phyloP scores from a whole-genome alignment of 202 grass and related monocot genomes.

The Panicum virgatum region DNA sequence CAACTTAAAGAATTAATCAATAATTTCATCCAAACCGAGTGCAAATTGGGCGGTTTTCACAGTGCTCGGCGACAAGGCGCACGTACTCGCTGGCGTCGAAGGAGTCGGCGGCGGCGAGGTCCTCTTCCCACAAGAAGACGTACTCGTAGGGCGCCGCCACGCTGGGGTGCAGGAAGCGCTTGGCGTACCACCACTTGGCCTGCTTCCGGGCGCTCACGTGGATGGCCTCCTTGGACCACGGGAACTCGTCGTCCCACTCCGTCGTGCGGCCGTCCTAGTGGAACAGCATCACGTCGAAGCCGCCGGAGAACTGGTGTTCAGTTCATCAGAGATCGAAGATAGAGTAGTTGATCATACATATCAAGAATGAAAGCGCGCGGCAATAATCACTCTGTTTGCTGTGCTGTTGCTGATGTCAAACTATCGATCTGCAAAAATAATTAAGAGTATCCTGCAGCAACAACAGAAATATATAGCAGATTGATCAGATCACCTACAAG shows the following conservation, averaged over 20 bases:
- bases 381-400: no score
- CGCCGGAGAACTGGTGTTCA: slow-evolving; percentile 60
- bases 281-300: slow-evolving; percentile 76
- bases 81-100: slow-evolving; percentile 66
- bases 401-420: no score
- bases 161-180: slow-evolving; percentile 82
- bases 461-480: no score
- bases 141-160: slow-evolving; percentile 72
- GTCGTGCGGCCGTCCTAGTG: slow-evolving; percentile 70
- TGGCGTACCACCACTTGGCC: slow-evolving; percentile 93
- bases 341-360: no score
- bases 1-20: no score
- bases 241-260: slow-evolving; percentile 62
- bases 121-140: slow-evolving; percentile 84
- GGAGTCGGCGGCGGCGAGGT: slow-evolving; percentile 48
- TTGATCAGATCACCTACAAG: no score
- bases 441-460: no score
- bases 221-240: slow-evolving; percentile 70
- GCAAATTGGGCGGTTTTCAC: no score
- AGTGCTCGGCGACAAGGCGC: slow-evolving; percentile 37
- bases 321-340: no score
- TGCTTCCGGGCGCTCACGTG: slow-evolving; percentile 68
- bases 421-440: no score
- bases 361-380: no score
- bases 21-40: no score